Conservation (phyloP, 228 moss, liverwort and hornwort species). For the Sphagnum magellanicum region DNA sequence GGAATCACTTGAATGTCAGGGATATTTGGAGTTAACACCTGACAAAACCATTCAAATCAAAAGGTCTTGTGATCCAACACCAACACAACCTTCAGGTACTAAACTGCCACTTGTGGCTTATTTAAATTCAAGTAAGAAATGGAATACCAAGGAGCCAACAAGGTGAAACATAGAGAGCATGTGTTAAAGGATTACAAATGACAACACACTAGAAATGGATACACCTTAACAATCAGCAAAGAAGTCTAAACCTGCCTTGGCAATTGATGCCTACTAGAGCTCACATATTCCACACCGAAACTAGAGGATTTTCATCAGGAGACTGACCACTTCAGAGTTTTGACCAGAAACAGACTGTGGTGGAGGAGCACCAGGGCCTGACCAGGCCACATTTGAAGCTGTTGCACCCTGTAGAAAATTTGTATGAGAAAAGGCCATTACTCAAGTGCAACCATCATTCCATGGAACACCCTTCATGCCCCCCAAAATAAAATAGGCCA, state of each 20-base stretch:
- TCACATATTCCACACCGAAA: background rate
- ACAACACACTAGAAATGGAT: no score
- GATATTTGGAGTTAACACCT: slow-evolving; percentile 98
- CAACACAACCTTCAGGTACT: no score
- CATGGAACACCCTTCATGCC: no score
- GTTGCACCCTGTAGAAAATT: slow-evolving; percentile 63
- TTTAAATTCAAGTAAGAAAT: no score
- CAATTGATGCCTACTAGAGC: background rate
- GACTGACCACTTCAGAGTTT: slow-evolving; percentile 89
- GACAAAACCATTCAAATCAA: slow-evolving; percentile 1
- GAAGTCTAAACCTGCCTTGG: background rate
- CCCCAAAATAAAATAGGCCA: no score
- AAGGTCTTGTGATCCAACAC: no score
- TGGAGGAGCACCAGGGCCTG: slow-evolving; percentile 94
- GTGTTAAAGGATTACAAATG: no score
- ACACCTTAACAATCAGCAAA: no score
- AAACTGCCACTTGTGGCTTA: no score
- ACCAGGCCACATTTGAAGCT: slow-evolving; percentile 98
- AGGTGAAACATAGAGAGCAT: no score
- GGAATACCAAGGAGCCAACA: no score
- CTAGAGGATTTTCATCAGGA: background rate
- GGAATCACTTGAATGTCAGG: slow-evolving; percentile 95
- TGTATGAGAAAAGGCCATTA: background rate
- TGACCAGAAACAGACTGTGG: slow-evolving; percentile 77
- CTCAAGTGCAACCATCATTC: no score